Evolutionary conservation across 352 stramenopile species (phyloP), one percentile per base, ranked within the genome.

Genomic region (Globisporangium barbulae): DNA sequence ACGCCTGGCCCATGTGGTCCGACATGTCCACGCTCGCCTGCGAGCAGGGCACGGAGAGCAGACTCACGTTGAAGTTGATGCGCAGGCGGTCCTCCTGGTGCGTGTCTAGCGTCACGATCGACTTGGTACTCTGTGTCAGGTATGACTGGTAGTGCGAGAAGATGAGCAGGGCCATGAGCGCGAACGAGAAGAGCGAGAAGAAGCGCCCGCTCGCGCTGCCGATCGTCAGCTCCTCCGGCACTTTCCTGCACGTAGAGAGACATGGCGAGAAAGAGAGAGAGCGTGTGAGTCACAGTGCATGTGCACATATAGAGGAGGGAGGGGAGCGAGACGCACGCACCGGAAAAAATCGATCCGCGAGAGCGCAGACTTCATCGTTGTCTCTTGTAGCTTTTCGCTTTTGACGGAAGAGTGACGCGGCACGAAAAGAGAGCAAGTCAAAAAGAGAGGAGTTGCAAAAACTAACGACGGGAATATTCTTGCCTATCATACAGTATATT

Each of bases 11-110:
- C 81, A 92, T 93, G 71, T 90, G 75, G 74, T 94, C 84, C 63
- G 84, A 82, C 54, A 94, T 62, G 61, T 94, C 84, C 53, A 93
- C 79, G 63, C 83, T 93, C 30, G 83, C 82, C 61, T 84, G 73
- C 21, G 75, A 60, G 57, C 86, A 94, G 3, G 86, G 84, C 53
- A 94, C 74, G 19, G 83, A 76, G 53, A 90, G 74, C 48, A 94
- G 59, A 66, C 80, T 91, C 35, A 94, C 79, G 66, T 94, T 94
- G 60, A 94, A 94, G 63, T 93, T 93, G 48, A 94, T 88, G 37
- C 83, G 83, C 53, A 94, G 70, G 52, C 83, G 81, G 67, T 93
- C 83, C 63, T 94, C 85, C 66, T 91, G 79, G 63, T 93, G 82
- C 59, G 79, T 76, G 59, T 94, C 83, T 68, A 94, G 74, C 44